Evolutionary conservation across 1,139 yeast genomes (phyloP), one percentile per base, ranked within the genome.

Genomic region (Candida mesenterica): DNA sequence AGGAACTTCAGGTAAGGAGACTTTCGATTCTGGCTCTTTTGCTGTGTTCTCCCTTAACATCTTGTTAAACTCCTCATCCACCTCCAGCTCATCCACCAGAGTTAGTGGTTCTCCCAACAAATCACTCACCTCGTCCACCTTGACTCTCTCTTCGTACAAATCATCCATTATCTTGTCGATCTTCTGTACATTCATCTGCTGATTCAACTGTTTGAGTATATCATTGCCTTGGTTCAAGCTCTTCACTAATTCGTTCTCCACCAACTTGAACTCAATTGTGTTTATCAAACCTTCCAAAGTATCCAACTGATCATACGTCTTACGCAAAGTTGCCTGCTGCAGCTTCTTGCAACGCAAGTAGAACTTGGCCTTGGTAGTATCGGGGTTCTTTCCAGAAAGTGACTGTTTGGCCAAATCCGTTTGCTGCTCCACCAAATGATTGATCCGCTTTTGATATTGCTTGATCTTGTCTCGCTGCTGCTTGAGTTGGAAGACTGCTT

Each of bases 81-180:
- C 83, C 44, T 81, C 90, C 16, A 59, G 60, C 51, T 83, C 89
- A 38, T 81, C 83, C 3, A 58, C 61, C 42, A 52, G 58, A 9
- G 16, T 13, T n/a, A 32, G 19, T 10, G 30, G 15, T 12, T 31
- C 39, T 0, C 80, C 74, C 40, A 79, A 53, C 14, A 69, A 56
- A 32, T 72, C 73, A 39, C 75, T 69, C 2, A 79, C 70, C 46
- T 79, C 86, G 40, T 83, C 79, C 48, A 89, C 96, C 54, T 84
- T 83, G 26, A 82, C 68, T 15, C 82, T 68, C 38, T 92, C 95
- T 26, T 88, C 96, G 32, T 83, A 88, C 22, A 86, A 73, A 38
- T 87, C 94, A 54, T 90, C 97, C 75, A 90, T 63, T 4, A 92
- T 69, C 53, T 72, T 73, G 50, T 89, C 97, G n/a, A 89, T 84